A percentile compares a stretch with the other conserved stretches of the same genome.
These are phyloP conservation scores for Sarocladiaceae sp. DNA, from an alignment of 2,329 filamentous ascomycete species.

Conservation along the genomic window DNA sequence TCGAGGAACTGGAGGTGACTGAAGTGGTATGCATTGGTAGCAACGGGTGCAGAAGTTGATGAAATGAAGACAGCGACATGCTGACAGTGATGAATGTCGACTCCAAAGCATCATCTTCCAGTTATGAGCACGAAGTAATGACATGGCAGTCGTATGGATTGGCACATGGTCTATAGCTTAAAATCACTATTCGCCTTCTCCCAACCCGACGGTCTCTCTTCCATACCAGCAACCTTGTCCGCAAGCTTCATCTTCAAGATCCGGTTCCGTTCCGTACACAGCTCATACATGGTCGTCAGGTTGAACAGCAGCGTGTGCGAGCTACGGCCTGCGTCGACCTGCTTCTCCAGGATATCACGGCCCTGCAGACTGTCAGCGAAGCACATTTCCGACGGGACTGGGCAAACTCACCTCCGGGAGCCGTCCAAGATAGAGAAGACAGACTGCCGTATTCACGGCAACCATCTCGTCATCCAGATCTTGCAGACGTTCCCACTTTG, in stretches of 20 bases:
- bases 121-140: background rate
- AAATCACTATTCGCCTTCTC: constrained; percentile 70
- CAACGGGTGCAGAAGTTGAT: no score
- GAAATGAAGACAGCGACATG: no score
- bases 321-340: constrained; percentile 56
- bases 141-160: background rate
- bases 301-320: constrained; percentile 87
- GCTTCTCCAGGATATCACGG: constrained; percentile 56
- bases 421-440: constrained; percentile 71
- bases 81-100: no score
- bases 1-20: no score
- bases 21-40: no score
- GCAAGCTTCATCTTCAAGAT: constrained; percentile 65
- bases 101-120: background rate
- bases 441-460: constrained; percentile 77
- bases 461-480: constrained; percentile 60
- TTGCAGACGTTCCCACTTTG: constrained; percentile 51
- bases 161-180: constrained; percentile 53
- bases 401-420: constrained; percentile 56
- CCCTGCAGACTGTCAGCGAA: constrained; percentile 41
- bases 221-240: constrained; percentile 58
- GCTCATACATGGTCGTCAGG: constrained; percentile 82
- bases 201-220: constrained; percentile 54
- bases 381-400: background rate
- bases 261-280: constrained; percentile 72